These are phyloP conservation scores for Hymenoscyphus occultus DNA, from an alignment of 2,329 filamentous ascomycete species.

Conservation along the genomic window DNA sequence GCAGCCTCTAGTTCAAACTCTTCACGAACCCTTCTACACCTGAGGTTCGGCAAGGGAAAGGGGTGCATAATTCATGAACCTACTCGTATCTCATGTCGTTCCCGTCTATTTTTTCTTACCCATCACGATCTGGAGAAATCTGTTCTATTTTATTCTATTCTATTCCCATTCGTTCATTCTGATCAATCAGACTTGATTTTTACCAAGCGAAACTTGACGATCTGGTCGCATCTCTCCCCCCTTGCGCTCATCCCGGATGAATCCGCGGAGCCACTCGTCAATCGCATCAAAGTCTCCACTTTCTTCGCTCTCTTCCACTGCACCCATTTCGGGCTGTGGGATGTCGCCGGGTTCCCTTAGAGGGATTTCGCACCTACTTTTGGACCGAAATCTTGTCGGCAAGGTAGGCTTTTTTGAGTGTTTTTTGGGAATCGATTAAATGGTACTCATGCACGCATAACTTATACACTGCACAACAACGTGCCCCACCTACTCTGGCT, in stretches of 20 bases:
- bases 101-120: too few relatives aligned
- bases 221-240: neutral
- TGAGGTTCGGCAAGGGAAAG: neutral
- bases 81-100: too few relatives aligned
- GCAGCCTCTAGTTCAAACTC: neutral
- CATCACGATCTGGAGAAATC: neutral
- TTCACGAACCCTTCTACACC: neutral
- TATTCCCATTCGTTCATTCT: neutral
- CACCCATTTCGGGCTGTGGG: neutral
- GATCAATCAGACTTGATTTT: neutral
- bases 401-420: too few relatives aligned
- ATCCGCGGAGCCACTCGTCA: neutral
- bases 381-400: too few relatives aligned
- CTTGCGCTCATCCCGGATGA: neutral
- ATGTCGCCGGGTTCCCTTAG: neutral
- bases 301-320: neutral
- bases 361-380: too few relatives aligned
- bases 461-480: too few relatives aligned
- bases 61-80: neutral
- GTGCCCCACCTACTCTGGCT: too few relatives aligned
- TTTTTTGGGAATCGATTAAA: too few relatives aligned
- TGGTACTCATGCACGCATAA: too few relatives aligned
- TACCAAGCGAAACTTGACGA: neutral
- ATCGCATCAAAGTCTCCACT: neutral
- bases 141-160: too few relatives aligned